A percentile compares a stretch with the other conserved stretches of the same genome.
Evolutionary conservation across 176 grass and related monocot species (phyloP).

Genomic region (Microstegium vimineum): DNA sequence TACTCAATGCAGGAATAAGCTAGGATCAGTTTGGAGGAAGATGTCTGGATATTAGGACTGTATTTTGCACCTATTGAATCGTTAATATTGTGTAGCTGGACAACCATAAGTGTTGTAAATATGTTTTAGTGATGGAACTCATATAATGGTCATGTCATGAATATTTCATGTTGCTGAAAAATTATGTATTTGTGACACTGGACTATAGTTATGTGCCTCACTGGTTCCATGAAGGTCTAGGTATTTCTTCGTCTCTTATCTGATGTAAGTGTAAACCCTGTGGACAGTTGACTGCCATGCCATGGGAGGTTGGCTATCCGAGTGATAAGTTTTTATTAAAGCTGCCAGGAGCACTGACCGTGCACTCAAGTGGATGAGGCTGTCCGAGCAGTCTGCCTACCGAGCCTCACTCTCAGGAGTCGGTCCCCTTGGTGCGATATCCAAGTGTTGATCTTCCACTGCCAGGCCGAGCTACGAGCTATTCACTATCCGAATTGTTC

Average conservation of each 20-base stretch:
- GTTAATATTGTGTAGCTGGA: background rate
- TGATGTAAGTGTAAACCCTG: background rate
- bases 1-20: background rate
- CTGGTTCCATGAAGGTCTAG: background rate
- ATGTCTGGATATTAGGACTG: background rate
- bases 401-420: too few species aligned
- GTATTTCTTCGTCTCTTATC: background rate
- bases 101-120: constrained; percentile 36
- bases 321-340: background rate
- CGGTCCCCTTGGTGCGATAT: too few species aligned
- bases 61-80: background rate
- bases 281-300: background rate
- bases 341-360: background rate
- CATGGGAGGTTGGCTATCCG: background rate
- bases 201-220: background rate
- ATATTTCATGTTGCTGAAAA: background rate
- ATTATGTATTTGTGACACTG: background rate
- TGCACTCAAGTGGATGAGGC: background rate
- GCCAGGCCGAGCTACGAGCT: too few species aligned
- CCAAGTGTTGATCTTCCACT: too few species aligned
- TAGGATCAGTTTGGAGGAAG: background rate
- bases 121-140: background rate
- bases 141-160: background rate
- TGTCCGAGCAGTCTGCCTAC: background rate
- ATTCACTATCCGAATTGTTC: too few species aligned